Evolutionary conservation across 2,329 filamentous ascomycete species (phyloP).

Genomic region (Phaeosphaeriaceae sp.): DNA sequence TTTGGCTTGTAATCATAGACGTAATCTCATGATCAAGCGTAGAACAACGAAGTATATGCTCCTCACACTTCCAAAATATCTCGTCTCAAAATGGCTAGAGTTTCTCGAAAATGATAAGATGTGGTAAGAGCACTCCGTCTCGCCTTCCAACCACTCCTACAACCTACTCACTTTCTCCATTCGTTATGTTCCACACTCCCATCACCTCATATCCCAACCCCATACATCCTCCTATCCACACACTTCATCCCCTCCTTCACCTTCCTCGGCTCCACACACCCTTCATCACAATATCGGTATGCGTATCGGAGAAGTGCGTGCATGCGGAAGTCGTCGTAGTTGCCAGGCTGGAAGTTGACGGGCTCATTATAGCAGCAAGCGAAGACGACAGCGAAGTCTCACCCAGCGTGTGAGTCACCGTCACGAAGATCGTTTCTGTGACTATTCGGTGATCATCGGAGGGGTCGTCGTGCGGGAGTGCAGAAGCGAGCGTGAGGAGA

Average conservation of each 20-base stretch:
- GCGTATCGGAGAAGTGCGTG: too few relatives aligned
- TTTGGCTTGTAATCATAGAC: too few relatives aligned
- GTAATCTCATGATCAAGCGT: too few relatives aligned
- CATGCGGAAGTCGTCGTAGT: not conserved
- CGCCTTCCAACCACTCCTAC: too few relatives aligned
- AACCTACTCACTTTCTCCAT: too few relatives aligned
- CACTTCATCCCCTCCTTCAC: not conserved
- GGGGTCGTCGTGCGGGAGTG: not conserved
- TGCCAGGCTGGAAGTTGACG: not conserved
- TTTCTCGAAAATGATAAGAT: too few relatives aligned
- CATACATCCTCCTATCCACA: slow-evolving; percentile 2
- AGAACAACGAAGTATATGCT: too few relatives aligned
- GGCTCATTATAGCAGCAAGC: not conserved
- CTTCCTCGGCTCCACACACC: not conserved
- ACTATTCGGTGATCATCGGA: not conserved
- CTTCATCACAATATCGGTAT: slow-evolving; percentile 1
- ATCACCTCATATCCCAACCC: too few relatives aligned
- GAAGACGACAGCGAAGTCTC: not conserved
- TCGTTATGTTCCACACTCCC: too few relatives aligned
- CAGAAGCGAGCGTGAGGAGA: not conserved
- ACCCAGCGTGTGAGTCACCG: not conserved
- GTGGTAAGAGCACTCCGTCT: too few relatives aligned
- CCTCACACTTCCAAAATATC: too few relatives aligned
- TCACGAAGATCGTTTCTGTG: slow-evolving; percentile 4
- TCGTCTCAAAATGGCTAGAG: too few relatives aligned